Base-by-base conservation (phyloP, 2,329 filamentous ascomycete genomes). In the Hymenoscyphus albidus region DNA sequence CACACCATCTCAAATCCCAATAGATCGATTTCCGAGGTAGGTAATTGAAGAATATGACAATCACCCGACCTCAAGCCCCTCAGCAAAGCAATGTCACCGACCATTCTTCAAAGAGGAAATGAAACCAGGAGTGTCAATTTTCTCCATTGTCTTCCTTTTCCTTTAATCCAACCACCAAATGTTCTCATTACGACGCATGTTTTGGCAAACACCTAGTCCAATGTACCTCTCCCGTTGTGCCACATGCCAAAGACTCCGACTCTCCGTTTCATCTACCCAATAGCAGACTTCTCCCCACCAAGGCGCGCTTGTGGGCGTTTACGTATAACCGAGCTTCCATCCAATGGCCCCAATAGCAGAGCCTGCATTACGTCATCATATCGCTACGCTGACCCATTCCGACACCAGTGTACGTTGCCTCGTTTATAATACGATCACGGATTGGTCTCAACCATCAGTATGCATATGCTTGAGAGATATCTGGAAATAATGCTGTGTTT, bases 281-380 rank as follows among this genome's bases (percentile, higher is more conserved):
- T 22, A 7, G 18, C 44, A 54, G 13, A 54, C 10, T 13, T 54
- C 48, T 13, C 9, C 18, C 18, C 18, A n/a, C 5, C 4, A 32
- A 31, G 27, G 27, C 60, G 60, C 60, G 60, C 51, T 62, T 62
- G 48, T 44, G 48, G 60, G 48, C 60, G 60, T 56, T 42, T 62
- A 39, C 55, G 16, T 61, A 22, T 54, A 27, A 40, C 60, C 60
- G 32, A 57, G 48, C 9, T 62, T 44, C 38, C 51, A 42, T 31
- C 31, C 12, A 27, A 31, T 31, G 14, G 13, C 35, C 18, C 59
- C 31, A 27, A 62, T 6, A 13, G 22, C 32, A 32, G 31, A 62
- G 9, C 14, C 32, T 31, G 59, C 32, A 48, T 51, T 42, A 32
- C 27, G n/a, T 39, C 38, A 27, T 62, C 59, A 62, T 44, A 56